These are phyloP conservation scores for Quercus berberidifolia DNA, from an alignment of 306 rosid genomes.

Conservation along the genomic window DNA sequence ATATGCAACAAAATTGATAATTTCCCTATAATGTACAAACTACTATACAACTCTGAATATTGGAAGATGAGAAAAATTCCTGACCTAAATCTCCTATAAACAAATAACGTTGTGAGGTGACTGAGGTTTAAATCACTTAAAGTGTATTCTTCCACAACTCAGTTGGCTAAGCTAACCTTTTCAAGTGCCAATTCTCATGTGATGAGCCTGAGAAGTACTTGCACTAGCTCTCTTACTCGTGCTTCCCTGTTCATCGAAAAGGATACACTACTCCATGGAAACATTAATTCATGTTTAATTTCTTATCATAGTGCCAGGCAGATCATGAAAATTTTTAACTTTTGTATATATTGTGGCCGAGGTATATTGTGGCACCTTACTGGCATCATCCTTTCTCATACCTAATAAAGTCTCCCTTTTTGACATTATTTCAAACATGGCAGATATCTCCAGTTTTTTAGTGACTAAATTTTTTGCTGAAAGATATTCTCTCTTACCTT, in stretches of 20 bases:
- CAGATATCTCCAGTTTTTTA: neutral
- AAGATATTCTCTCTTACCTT: conserved; percentile 49
- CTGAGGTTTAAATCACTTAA: conserved; percentile 18
- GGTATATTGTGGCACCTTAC: neutral
- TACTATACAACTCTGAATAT: conserved; percentile 12
- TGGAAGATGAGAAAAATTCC: conserved; percentile 5
- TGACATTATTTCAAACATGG: neutral
- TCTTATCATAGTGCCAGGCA: neutral
- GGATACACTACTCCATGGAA: neutral
- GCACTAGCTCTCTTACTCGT: conserved; percentile 66
- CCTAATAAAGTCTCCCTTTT: neutral
- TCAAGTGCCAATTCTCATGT: conserved; percentile 63
- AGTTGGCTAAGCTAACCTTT: conserved; percentile 39
- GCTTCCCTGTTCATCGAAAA: conserved; percentile 56
- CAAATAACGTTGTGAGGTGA: conserved; percentile 4
- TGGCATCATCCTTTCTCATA: neutral
- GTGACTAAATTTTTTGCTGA: neutral
- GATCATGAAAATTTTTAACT: neutral
- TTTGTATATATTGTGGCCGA: neutral
- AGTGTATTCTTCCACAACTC: conserved; percentile 32
- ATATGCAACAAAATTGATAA: conserved; percentile 13
- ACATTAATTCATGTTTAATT: neutral
- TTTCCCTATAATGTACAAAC: conserved; percentile 24
- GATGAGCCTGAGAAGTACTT: conserved; percentile 54
- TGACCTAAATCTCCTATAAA: conserved; percentile 11